Base-by-base conservation (phyloP, 176 grass and related monocot genomes). In the Panicum miliaceum region DNA sequence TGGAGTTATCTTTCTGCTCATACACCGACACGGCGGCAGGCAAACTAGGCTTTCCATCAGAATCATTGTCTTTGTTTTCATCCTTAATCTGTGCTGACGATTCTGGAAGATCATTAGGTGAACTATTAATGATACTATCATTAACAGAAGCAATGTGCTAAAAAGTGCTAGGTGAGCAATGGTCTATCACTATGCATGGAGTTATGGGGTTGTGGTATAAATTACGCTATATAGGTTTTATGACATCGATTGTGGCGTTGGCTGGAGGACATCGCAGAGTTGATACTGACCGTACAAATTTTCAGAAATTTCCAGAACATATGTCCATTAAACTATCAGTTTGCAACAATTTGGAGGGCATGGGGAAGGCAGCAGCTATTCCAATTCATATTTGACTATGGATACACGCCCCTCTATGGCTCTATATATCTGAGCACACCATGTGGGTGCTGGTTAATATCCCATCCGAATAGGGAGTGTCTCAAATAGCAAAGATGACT, bases 11-110 rank as follows among this genome's bases (percentile, higher is more conserved):
- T 87, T 89, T 88, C 54, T 88, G 88, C 48, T 88, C 83, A 89
- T 82, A 87, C 37, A 78, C 36, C 58, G 78, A 73, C 22, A 85
- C 25, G 50, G 73, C 53, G 73, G 88, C 74, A 79, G 65, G 87
- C 52, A 94, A 57, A 85, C 70, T 82, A 71, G 68, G 87, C 75
- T 90, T 92, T 71, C 90, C 92, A 86, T 89, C 89, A 69, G 86
- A 90, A 81, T 94, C 82, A 72, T 86, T 72, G 51, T 94, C 91
- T 81, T 80, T 86, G 73, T 78, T 93, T 86, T 94, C 96, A 87
- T 96, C 96, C 87, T 96, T 96, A 62, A 88, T 89, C 42, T 94
- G 93, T 52, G 93, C 88, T 27, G 96, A 99, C 54, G 96, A 98
- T 89, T 99, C 93, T 99, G 90, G 18, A 88, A 84, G 71, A 71